phyloP scores from a whole-genome alignment of 495 filamentous ascomycete genomes.

The Bacidia gigantensis region DNA sequence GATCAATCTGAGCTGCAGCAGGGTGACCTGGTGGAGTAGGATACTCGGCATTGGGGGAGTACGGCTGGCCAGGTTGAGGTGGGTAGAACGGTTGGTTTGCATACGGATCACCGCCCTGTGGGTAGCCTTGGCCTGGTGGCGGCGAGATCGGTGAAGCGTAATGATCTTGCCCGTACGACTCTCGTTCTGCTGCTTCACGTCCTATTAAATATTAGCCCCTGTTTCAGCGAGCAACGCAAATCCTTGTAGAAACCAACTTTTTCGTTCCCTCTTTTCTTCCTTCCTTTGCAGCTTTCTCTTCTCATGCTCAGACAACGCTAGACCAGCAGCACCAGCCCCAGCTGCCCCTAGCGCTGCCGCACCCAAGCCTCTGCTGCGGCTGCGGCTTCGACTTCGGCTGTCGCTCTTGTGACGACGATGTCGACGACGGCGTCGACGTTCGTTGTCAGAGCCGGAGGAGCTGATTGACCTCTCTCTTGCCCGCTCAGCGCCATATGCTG shows the following conservation, averaged over 20 bases:
- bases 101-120: constrained; percentile 21
- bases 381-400: constrained; percentile 45
- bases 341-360: constrained; percentile 65
- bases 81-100: constrained; percentile 28
- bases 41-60: constrained; percentile 28
- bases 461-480: constrained; percentile 26
- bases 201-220: constrained; percentile 17
- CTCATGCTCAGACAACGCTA: constrained; percentile 56
- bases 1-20: constrained; percentile 24
- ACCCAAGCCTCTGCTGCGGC: constrained; percentile 51
- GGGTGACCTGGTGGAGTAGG: constrained; percentile 33
- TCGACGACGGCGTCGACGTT: constrained; percentile 27
- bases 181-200: constrained; percentile 26
- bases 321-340: constrained; percentile 61
- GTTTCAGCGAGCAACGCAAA: constrained; percentile 8
- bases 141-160: constrained; percentile 30
- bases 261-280: constrained; percentile 26
- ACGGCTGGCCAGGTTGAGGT: constrained; percentile 31
- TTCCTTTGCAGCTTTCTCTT: constrained; percentile 53
- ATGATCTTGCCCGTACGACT: constrained; percentile 18
- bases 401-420: constrained; percentile 34
- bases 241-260: constrained; percentile 13
- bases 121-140: constrained; percentile 2
- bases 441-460: constrained; percentile 31
- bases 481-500: constrained; percentile 21